A percentile compares a stretch with the other conserved stretches of the same genome.
Conservation (phyloP, 352 stramenopile species). For the Phytophthora sansomeana region DNA sequence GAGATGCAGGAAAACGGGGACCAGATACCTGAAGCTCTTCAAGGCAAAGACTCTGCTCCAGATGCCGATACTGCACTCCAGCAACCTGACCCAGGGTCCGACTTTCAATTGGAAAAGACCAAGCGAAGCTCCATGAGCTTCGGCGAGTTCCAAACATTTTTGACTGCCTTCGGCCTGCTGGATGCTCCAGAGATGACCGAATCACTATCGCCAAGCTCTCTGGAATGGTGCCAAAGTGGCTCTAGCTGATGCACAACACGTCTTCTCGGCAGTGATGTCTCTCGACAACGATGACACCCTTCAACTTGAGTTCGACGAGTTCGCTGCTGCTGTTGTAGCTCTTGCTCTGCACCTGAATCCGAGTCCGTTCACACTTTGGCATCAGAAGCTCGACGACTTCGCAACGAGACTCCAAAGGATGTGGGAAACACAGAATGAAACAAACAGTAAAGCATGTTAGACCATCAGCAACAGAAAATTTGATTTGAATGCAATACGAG, state of each 20-base stretch:
- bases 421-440: slow-evolving; percentile 15
- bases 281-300: slow-evolving; percentile 59
- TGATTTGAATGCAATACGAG: slow-evolving; percentile 24
- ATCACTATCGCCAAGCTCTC: not conserved
- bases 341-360: slow-evolving; percentile 52
- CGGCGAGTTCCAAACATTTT: slow-evolving; percentile 52
- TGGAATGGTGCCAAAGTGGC: slow-evolving; percentile 23
- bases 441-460: not conserved
- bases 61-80: slow-evolving; percentile 15
- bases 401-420: slow-evolving; percentile 30
- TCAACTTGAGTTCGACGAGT: slow-evolving; percentile 75
- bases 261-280: slow-evolving; percentile 62
- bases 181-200: not conserved
- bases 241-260: slow-evolving; percentile 30
- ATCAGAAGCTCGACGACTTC: slow-evolving; percentile 66
- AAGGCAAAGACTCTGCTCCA: slow-evolving; percentile 6
- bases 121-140: slow-evolving; percentile 66
- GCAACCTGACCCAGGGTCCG: slow-evolving; percentile 1
- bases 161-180: slow-evolving; percentile 43
- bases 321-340: slow-evolving; percentile 52
- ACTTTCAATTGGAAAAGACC: slow-evolving; percentile 62
- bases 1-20: slow-evolving; percentile 25
- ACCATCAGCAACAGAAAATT: slow-evolving; percentile 4
- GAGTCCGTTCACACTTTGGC: slow-evolving; percentile 59
- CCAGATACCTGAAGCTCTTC: not conserved